Conservation (phyloP, 1,284 basidiomycete species). For the Rhodotorula sp. region DNA sequence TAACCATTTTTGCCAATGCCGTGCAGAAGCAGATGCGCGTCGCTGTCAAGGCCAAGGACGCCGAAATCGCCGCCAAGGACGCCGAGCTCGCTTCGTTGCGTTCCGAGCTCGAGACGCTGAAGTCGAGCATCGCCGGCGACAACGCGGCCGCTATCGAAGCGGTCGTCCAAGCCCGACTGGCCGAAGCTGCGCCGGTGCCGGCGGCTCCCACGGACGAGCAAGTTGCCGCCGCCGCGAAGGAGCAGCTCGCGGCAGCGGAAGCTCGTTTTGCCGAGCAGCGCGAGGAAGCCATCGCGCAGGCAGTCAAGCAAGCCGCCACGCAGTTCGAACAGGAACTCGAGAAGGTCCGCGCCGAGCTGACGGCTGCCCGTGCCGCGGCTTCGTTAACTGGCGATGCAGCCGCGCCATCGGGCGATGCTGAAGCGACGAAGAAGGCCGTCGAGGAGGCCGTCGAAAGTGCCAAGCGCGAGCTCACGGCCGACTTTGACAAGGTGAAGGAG, state of each 20-base stretch:
- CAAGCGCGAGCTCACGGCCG: slow-evolving; percentile 28
- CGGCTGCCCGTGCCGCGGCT: slow-evolving; percentile 8
- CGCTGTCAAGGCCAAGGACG: slow-evolving; percentile 13
- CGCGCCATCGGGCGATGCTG: slow-evolving; percentile 8
- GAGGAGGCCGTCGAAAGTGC: slow-evolving; percentile 31
- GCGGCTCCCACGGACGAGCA: slow-evolving; percentile 17
- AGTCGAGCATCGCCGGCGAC: slow-evolving; percentile 24
- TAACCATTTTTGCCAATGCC: background rate
- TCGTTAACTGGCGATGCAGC: background rate
- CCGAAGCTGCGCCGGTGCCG: slow-evolving; percentile 17
- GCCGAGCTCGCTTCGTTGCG: slow-evolving; percentile 14
- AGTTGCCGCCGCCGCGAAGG: slow-evolving; percentile 23
- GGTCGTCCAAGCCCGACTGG: slow-evolving; percentile 27
- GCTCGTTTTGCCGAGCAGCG: slow-evolving; percentile 19
- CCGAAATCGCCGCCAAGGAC: slow-evolving; percentile 8
- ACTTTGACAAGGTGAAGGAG: slow-evolving; percentile 33
- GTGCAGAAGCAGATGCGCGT: slow-evolving; percentile 18
- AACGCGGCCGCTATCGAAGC: slow-evolving; percentile 35
- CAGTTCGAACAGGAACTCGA: slow-evolving; percentile 29
- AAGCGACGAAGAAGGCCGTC: slow-evolving; percentile 29
- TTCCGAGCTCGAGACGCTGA: slow-evolving; percentile 24
- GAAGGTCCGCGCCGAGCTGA: slow-evolving; percentile 21
- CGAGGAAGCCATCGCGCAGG: slow-evolving; percentile 30
- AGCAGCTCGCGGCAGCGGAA: slow-evolving; percentile 28
- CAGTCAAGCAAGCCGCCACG: slow-evolving; percentile 27